Evolutionary conservation across 2,329 filamentous ascomycete genomes (phyloP), one percentile per base, ranked within the genome.

Genomic region (Trichoderma sp.): DNA sequence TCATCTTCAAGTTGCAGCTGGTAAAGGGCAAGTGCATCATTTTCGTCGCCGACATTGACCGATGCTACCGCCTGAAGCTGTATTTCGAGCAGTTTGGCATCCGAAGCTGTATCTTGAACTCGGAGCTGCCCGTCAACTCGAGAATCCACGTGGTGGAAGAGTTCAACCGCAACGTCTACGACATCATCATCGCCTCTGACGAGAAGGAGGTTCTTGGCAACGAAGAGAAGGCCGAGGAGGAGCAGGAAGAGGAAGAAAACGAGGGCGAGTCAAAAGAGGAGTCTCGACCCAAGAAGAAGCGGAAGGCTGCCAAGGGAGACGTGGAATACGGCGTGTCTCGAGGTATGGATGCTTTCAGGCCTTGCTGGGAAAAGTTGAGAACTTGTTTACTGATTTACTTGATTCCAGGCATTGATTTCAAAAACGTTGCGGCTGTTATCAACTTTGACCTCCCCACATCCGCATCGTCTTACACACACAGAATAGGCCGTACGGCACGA

Each of bases 71-170:
- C 43, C 84, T 99, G 28, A 98, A 98, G 82, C 87, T 99, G 8
- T 99, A 96, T 79, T 88, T 99, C 67, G 96, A 99, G 82, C 96
- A 99, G 79, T 99, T 99, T 78, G 95, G 94, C 61, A 95, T 98
- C 79, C 92, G 94, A 80, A 95, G 93, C 77, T 97, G 93, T 81
- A 93, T 98, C 32, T 84, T 99, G 53, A 99, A 99, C 83, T 96
- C 94, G 1, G 95, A 99, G 79, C 83, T 99, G 43, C 96, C 96
- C 0, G 91, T 98, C 75, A 98, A 98, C 78, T 96, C 93, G 1
- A 88, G 96, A 73, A 90, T 98, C 51, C 95, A 99, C 79, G 94
- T 97, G 2, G 95, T 99, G 3, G 93, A 98, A 77, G 94, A 98
- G 80, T 99, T 99, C 83, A 99, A 98, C 84, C 93, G 93, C 82